phyloP scores from a whole-genome alignment of 257 asterid genomes.

The Solanum ossicruentum region DNA sequence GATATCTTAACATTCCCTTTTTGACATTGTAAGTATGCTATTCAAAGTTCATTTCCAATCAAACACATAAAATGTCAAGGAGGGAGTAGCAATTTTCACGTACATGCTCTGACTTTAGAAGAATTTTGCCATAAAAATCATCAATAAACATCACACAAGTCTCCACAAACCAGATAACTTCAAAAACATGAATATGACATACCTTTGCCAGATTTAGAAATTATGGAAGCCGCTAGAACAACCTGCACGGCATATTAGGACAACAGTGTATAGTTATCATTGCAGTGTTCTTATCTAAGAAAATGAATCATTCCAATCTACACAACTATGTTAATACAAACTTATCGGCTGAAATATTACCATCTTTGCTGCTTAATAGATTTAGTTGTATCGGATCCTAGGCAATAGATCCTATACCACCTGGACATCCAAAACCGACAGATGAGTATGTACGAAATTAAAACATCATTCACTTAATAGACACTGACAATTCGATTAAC shows the following conservation, averaged over 20 bases:
- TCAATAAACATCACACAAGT: background rate
- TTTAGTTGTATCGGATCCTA: background rate
- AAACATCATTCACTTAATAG: background rate
- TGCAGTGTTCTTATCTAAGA: background rate
- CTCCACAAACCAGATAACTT: background rate
- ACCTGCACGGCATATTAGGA: slow-evolving; percentile 37
- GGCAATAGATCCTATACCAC: background rate
- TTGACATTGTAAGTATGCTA: background rate
- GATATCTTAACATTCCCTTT: background rate
- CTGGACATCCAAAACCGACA: background rate
- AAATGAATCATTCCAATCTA: background rate
- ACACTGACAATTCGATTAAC: background rate
- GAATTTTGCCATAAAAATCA: background rate
- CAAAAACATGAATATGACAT: slow-evolving; percentile 1
- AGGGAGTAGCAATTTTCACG: background rate
- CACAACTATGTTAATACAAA: background rate
- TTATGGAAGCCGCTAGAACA: slow-evolving; percentile 81
- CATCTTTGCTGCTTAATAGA: background rate
- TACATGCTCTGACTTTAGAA: background rate
- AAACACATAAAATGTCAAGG: background rate
- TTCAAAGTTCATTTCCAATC: background rate
- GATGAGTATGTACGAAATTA: background rate
- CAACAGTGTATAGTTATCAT: background rate
- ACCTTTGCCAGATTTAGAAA: slow-evolving; percentile 89
- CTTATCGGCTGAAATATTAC: background rate